Percentiles rank a stretch among this genome's conserved stretches.
These are phyloP conservation scores for Penicillium riverlandense DNA, from an alignment of 495 filamentous ascomycete species.

Conservation along the genomic window DNA sequence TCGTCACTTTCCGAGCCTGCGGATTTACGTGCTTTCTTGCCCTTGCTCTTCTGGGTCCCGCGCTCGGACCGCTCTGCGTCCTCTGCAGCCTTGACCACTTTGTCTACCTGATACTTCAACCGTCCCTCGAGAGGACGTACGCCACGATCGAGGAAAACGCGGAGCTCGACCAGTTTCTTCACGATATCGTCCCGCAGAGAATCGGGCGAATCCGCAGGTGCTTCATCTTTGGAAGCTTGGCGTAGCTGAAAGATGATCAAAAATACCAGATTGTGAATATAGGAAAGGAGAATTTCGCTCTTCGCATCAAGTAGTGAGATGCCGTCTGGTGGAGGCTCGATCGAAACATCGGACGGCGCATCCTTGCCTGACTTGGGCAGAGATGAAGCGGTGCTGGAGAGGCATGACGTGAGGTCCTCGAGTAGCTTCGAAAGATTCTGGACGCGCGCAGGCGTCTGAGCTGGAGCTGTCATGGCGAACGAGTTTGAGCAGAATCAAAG, in stretches of 20 bases:
- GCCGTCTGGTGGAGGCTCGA: slow-evolving; percentile 67
- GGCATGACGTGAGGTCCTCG: slow-evolving; percentile 54
- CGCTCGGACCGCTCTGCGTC: slow-evolving; percentile 50
- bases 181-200: slow-evolving; percentile 55
- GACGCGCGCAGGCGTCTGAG: slow-evolving; percentile 15
- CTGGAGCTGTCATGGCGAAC: slow-evolving; percentile 20
- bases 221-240: slow-evolving; percentile 29
- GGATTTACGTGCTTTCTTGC: slow-evolving; percentile 19
- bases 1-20: slow-evolving; percentile 15
- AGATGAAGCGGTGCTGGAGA: slow-evolving; percentile 52
- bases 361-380: slow-evolving; percentile 44
- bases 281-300: slow-evolving; percentile 90
- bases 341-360: slow-evolving; percentile 30
- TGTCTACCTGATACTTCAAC: slow-evolving; percentile 82
- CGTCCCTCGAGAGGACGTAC: slow-evolving; percentile 81
- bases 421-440: slow-evolving; percentile 47
- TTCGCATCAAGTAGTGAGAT: slow-evolving; percentile 93
- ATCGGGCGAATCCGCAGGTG: slow-evolving; percentile 12
- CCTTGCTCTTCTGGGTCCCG: slow-evolving; percentile 14
- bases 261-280: slow-evolving; percentile 90
- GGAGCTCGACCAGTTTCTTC: slow-evolving; percentile 75
- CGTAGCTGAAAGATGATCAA: slow-evolving; percentile 77
- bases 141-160: slow-evolving; percentile 84
- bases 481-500: not conserved
- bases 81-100: slow-evolving; percentile 79